Conservation (phyloP, 1,284 basidiomycete genomes). For the Afroboletus lepidellus region DNA sequence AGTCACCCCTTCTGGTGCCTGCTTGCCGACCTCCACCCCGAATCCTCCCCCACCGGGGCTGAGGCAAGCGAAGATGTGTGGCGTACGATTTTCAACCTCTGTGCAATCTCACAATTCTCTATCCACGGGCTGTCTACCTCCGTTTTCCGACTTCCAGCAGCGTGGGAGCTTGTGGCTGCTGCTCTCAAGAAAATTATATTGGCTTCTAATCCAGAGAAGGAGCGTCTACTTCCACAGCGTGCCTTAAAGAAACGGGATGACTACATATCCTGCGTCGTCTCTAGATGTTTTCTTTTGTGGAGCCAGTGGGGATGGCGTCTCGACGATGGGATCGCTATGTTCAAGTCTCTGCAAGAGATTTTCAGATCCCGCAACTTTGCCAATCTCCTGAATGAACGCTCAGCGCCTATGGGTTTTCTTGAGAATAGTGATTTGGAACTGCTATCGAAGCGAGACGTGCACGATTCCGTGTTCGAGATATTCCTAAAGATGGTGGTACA, state of each 20-base stretch:
- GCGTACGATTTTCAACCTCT: conserved; percentile 69
- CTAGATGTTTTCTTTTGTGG: conserved; percentile 72
- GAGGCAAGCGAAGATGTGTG: conserved; percentile 72
- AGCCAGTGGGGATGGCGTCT: conserved; percentile 77
- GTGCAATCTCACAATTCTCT: conserved; percentile 79
- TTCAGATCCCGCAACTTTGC: conserved; percentile 81
- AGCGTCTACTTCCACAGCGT: conserved; percentile 38
- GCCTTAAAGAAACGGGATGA: conserved; percentile 65
- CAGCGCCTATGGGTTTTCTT: conserved; percentile 82
- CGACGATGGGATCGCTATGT: conserved; percentile 55
- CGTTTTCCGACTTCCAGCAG: conserved; percentile 49
- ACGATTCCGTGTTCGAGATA: conserved; percentile 76
- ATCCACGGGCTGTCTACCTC: conserved; percentile 57
- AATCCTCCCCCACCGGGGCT: conserved; percentile 37
- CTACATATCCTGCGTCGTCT: conserved; percentile 74
- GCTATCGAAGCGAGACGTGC: conserved; percentile 49
- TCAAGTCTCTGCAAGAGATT: conserved; percentile 70
- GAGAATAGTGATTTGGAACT: conserved; percentile 56
- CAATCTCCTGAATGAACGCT: conserved; percentile 71
- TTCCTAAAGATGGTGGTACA: conserved; percentile 78
- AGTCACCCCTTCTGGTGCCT: conserved; percentile 47
- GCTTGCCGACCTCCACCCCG: conserved; percentile 40
- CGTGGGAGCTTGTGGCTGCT: conserved; percentile 65
- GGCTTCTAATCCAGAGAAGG: conserved; percentile 49
- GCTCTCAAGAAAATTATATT: conserved; percentile 65